Conservation (phyloP, 2,329 filamentous ascomycete genomes). For the Fusarium robinianum region DNA sequence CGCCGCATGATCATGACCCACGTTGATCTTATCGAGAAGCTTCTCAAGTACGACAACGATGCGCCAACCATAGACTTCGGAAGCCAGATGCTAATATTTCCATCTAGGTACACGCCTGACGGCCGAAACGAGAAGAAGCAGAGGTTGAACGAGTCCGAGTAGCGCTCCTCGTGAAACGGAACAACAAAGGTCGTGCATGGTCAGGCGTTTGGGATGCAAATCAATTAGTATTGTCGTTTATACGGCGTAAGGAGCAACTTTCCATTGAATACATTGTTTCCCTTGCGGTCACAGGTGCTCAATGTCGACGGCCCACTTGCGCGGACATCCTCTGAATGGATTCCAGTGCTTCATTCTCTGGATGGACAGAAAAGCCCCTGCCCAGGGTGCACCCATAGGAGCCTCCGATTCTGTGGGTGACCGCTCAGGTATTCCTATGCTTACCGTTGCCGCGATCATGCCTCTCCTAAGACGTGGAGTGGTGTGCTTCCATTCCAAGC, state of each 20-base stretch:
- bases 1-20: slow-evolving; percentile 99
- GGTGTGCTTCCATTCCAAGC: too few species aligned
- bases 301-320: slow-evolving; percentile 15
- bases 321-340: slow-evolving; percentile 11
- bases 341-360: too few species aligned
- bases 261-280: slow-evolving; percentile 26
- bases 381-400: too few species aligned
- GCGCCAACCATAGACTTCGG: background rate
- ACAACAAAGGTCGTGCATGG: slow-evolving; percentile 35
- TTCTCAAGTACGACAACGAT: slow-evolving; percentile 72
- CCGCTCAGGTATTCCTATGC: too few species aligned
- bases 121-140: slow-evolving; percentile 66
- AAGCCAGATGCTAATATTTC: slow-evolving; percentile 14
- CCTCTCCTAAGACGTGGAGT: too few species aligned
- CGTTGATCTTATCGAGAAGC: slow-evolving; percentile 97
- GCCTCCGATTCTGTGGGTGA: too few species aligned
- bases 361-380: too few species aligned
- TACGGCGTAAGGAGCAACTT: slow-evolving; percentile 39
- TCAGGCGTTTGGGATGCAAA: slow-evolving; percentile 41
- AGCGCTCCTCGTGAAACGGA: slow-evolving; percentile 16
- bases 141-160: slow-evolving; percentile 44
- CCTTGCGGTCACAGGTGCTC: too few species aligned
- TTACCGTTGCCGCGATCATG: too few species aligned
- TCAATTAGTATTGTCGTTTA: slow-evolving; percentile 30
- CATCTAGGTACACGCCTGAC: slow-evolving; percentile 62